Conservation (phyloP, 345 rosid species). For the Arabidopsis arenosa region DNA sequence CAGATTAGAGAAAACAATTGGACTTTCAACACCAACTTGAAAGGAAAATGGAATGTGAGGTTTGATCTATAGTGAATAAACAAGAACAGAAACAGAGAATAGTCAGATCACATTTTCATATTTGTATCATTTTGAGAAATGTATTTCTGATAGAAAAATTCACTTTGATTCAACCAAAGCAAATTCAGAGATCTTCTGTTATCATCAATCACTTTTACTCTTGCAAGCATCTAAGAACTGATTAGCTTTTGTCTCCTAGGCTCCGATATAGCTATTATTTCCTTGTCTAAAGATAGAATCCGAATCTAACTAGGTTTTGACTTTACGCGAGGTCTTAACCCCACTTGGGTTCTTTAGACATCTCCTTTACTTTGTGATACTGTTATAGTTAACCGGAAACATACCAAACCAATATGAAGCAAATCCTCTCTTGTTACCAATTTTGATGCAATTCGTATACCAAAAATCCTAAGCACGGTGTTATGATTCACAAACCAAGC, state of each 20-base stretch:
- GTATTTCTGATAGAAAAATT: constrained; percentile 13
- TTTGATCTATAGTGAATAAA: constrained; percentile 54
- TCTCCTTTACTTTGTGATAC: constrained; percentile 15
- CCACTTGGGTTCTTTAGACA: background rate
- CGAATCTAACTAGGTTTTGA: constrained; percentile 32
- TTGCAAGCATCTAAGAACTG: constrained; percentile 22
- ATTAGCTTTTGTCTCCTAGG: background rate
- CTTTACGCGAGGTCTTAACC: constrained; percentile 28
- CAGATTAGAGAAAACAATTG: constrained; percentile 91
- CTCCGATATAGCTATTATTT: background rate
- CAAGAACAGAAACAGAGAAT: constrained; percentile 2
- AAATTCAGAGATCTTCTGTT: background rate
- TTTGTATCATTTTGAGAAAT: constrained; percentile 6
- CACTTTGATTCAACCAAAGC: background rate
- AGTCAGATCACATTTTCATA: constrained; percentile 18
- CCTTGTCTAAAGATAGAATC: constrained; percentile 5
- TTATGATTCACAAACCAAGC: constrained; percentile 12
- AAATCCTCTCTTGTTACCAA: constrained; percentile 11
- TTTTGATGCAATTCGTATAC: constrained; percentile 2
- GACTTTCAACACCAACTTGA: constrained; percentile 74
- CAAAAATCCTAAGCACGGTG: background rate
- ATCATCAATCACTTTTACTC: constrained; percentile 14
- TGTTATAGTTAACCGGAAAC: constrained; percentile 14
- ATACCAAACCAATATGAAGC: background rate
- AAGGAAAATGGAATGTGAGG: constrained; percentile 83